Evolutionary conservation across 495 filamentous ascomycete genomes (phyloP), one percentile per base, ranked within the genome.

Genomic region (Emericellopsis terricola): DNA sequence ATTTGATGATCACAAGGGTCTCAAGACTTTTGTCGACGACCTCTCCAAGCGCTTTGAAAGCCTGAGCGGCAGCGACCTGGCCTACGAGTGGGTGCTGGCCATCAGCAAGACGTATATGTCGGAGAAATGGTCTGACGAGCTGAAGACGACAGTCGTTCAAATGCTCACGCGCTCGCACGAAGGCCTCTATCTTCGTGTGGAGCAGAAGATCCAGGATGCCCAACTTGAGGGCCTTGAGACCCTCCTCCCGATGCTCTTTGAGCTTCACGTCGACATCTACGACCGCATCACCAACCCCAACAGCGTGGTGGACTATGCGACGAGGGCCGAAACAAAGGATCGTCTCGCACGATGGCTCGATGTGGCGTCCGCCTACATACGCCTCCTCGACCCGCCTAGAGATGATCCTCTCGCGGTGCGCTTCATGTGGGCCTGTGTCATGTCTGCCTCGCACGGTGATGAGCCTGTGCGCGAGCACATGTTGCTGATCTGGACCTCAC

Each of bases 201-300:
- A 37, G 8, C 38, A 52, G 15, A 24, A 32, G 6, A 10, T 48
- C 10, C 23, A 27, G n/a, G 50, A 49, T 31, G 16, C 0, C 9
- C 7, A 3, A 4, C 33, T 35, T 4, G 33, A 20, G 2, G 13
- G 18, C 1, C 39, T 59, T 5, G 56, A 62, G 35, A 59, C 69
- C n/a, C 69, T 87, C 48, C 62, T 76, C 1, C 71, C 94, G 44
- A 74, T 76, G 34, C 58, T 91, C 1, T 86, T 84, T 39, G 89
- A 99, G 50, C 60, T 99, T 7, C 83, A 94, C 44, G 60, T 97
- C 2, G 87, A 94, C 37, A 62, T 85, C 6, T 92, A 80, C 43
- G 73, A 78, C 23, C 61, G 72, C 11, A 76, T 82, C 37, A 87
- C 77, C 13, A 75, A 76, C 39, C 74, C 81, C 0, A 76, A 65